Evolutionary conservation across 192 early-diverging fungal genomes (phyloP), one percentile per base, ranked within the genome.

Genomic region (Rhizophagus sp.): DNA sequence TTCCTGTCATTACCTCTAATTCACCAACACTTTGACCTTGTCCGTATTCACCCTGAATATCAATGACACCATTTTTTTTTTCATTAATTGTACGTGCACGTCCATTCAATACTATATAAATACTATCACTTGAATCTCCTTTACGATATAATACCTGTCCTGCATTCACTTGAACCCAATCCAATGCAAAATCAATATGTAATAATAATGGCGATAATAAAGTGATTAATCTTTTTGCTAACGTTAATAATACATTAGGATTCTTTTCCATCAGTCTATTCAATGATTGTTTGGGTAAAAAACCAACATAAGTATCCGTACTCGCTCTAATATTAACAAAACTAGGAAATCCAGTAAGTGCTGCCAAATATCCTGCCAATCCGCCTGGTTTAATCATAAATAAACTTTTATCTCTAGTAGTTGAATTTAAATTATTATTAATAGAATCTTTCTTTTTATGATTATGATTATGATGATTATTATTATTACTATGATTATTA

Each of bases 21-120:
- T 99, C 98, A 65, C 98, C 98, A 1, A 99, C 92, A 34, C 94
- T 96, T 74, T 99, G 96, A 41, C 96, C 95, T 76, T 97, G 96
- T 52, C 97, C 97, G 79, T 93, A 96, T 87, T 99, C 98, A 30
- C 88, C 93, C 39, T 96, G 66, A 70, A 99, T 97, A 65, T 95
- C 92, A 65, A 97, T 85, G 65, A 88, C 82, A 62, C 91, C 91
- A 41, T 87, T 86, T 10, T 84, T 86, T 24, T 86, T 85, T 73
- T 97, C 92, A 19, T 85, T 82, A 74, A 98, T 97, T 0, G 94
- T 93, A 50, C 98, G 91, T 79, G 98, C 88, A 71, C 98, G 96
- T 4, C 98, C 98, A 76, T 91, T 94, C 7, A 99, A 88, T 3
- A 99, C 96, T 75, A 99, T 92, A 80, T 94, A 96, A 62, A 98